Percentiles rank a stretch among this genome's conserved stretches.
These are phyloP conservation scores for Hortaea sp. DNA, from an alignment of 2,329 filamentous ascomycete genomes.

Conservation along the genomic window DNA sequence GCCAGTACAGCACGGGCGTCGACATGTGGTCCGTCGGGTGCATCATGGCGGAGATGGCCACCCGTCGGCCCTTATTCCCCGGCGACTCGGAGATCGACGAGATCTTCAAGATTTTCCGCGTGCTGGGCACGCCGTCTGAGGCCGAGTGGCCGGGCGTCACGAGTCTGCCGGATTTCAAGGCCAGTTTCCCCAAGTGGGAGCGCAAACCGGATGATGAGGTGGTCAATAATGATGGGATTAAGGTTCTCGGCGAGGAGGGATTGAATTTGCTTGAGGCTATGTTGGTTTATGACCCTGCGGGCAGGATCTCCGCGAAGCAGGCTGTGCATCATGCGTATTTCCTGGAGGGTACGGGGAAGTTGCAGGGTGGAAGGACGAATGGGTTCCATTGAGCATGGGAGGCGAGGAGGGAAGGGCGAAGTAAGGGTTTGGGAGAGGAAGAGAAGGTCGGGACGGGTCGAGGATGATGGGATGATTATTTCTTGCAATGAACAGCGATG, in stretches of 20 bases:
- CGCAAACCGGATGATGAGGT: conserved; percentile 57
- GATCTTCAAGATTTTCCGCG: conserved; percentile 83
- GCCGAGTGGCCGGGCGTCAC: conserved; percentile 80
- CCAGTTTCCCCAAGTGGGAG: conserved; percentile 84
- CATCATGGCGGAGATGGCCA: conserved; percentile 96
- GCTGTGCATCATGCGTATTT: conserved; percentile 81
- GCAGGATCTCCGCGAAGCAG: conserved; percentile 81
- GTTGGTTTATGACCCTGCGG: conserved; percentile 78
- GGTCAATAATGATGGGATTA: conserved; percentile 47
- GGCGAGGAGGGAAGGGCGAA: too few relatives aligned
- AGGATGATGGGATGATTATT: too few relatives aligned
- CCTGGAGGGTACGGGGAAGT: conserved; percentile 8
- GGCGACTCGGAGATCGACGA: conserved; percentile 90
- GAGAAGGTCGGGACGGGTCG: too few relatives aligned
- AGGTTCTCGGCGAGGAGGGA: conserved; percentile 56
- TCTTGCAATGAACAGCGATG: too few relatives aligned
- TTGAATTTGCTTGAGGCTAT: conserved; percentile 59
- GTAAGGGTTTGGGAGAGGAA: too few relatives aligned
- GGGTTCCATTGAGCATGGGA: conserved; percentile 13
- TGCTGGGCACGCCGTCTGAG: conserved; percentile 76
- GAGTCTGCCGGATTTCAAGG: conserved; percentile 89
- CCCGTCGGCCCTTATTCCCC: conserved; percentile 81
- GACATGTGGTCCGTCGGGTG: conserved; percentile 95
- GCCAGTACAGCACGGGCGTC: conserved; percentile 87
- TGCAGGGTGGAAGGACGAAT: conserved; percentile 9